Conservation (phyloP, 352 stramenopile species). For the Globisporangium mamillatum region DNA sequence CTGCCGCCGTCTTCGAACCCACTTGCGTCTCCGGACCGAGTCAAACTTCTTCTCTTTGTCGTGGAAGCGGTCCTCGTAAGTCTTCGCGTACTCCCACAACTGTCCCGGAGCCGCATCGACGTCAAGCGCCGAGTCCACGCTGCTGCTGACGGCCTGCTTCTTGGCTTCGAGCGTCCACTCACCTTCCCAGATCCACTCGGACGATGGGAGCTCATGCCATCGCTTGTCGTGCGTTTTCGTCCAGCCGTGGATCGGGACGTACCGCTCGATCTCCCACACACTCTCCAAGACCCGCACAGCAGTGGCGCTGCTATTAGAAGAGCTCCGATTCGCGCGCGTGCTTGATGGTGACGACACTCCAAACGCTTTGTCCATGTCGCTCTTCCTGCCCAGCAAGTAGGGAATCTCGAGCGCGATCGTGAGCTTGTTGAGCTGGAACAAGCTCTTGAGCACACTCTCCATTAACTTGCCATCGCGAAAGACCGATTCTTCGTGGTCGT, state of each 20-base stretch:
- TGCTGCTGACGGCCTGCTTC: slow-evolving; percentile 20
- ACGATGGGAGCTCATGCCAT: slow-evolving; percentile 60
- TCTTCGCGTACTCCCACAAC: slow-evolving; percentile 68
- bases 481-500: slow-evolving; percentile 45
- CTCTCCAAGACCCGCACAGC: slow-evolving; percentile 57
- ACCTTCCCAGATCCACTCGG: slow-evolving; percentile 79
- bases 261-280: slow-evolving; percentile 71
- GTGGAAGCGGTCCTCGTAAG: slow-evolving; percentile 67
- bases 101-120: slow-evolving; percentile 9
- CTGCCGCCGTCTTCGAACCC: slow-evolving; percentile 57
- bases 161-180: slow-evolving; percentile 58
- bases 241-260: slow-evolving; percentile 74
- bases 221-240: slow-evolving; percentile 55
- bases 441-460: slow-evolving; percentile 43
- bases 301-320: slow-evolving; percentile 14
- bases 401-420: slow-evolving; percentile 53
- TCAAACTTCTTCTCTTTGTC: slow-evolving; percentile 76
- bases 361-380: slow-evolving; percentile 45
- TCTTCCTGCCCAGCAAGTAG: slow-evolving; percentile 36
- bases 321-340: neutral
- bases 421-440: slow-evolving; percentile 53
- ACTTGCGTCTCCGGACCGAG: slow-evolving; percentile 62
- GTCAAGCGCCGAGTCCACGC: slow-evolving; percentile 20
- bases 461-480: slow-evolving; percentile 39
- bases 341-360: slow-evolving; percentile 20